phyloP scores from a whole-genome alignment of 331 rosid genomes.

The Malus hybrid region DNA sequence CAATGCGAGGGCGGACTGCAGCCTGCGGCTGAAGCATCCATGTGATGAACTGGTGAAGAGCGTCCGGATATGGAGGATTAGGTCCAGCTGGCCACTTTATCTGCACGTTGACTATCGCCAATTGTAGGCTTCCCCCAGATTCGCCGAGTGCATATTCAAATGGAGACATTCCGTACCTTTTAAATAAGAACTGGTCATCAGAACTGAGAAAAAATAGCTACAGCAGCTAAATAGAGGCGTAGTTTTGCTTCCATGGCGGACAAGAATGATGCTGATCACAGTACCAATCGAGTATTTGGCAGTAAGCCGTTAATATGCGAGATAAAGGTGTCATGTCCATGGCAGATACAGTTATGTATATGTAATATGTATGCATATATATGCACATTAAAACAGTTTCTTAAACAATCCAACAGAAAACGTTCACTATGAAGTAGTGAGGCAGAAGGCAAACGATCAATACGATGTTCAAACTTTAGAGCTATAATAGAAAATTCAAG shows the following conservation, averaged over 20 bases:
- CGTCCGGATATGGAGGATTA: constrained; percentile 80
- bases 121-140: constrained; percentile 91
- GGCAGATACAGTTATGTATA: neutral
- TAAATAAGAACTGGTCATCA: constrained; percentile 9
- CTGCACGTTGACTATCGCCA: constrained; percentile 82
- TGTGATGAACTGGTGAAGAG: constrained; percentile 80
- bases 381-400: neutral
- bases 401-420: neutral
- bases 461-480: neutral
- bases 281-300: too few species aligned
- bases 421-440: neutral
- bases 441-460: neutral
- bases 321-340: neutral
- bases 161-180: constrained; percentile 92
- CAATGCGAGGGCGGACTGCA: constrained; percentile 79
- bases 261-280: neutral
- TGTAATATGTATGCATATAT: neutral
- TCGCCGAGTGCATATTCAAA: constrained; percentile 97
- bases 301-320: neutral
- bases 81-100: constrained; percentile 91
- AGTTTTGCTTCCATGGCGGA: neutral
- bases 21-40: constrained; percentile 99
- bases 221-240: neutral
- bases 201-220: neutral
- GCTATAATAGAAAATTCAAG: neutral